Percentiles rank a stretch among this genome's conserved stretches.
Evolutionary conservation across 345 rosid species (phyloP).

Genomic region (Gossypium rotundifolium): DNA sequence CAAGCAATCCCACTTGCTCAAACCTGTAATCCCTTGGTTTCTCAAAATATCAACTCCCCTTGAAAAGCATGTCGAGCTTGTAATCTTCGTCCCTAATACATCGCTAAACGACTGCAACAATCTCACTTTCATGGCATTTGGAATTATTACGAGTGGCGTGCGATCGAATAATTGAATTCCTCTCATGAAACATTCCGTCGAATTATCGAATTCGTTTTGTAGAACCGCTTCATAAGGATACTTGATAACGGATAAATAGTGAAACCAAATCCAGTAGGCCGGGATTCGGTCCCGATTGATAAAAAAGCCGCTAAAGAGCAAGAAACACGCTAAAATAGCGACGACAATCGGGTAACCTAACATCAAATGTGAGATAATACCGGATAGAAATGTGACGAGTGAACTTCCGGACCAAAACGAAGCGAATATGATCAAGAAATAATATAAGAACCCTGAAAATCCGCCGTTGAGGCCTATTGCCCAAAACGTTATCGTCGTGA

Average conservation of each 20-base stretch:
- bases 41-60: slow-evolving; percentile 59
- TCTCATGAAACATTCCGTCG: slow-evolving; percentile 61
- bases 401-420: slow-evolving; percentile 95
- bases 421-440: slow-evolving; percentile 60
- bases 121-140: slow-evolving; percentile 38
- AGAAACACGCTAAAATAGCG: slow-evolving; percentile 79
- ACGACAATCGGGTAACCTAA: slow-evolving; percentile 88
- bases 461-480: slow-evolving; percentile 94
- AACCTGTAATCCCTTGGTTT: slow-evolving; percentile 64
- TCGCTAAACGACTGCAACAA: slow-evolving; percentile 48
- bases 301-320: slow-evolving; percentile 93
- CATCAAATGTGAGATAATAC: slow-evolving; percentile 84
- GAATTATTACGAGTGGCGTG: slow-evolving; percentile 56
- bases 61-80: slow-evolving; percentile 73
- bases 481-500: slow-evolving; percentile 70
- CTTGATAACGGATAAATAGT: slow-evolving; percentile 80
- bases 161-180: slow-evolving; percentile 86
- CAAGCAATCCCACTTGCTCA: slow-evolving; percentile 80
- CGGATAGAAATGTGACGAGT: slow-evolving; percentile 86
- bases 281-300: slow-evolving; percentile 86
- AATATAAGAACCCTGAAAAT: slow-evolving; percentile 58
- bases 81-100: slow-evolving; percentile 55
- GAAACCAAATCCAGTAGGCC: slow-evolving; percentile 92
- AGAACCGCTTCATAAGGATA: slow-evolving; percentile 86
- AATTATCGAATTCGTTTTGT: slow-evolving; percentile 67